These are phyloP conservation scores for Pichia cactophila DNA, from an alignment of 1,139 yeast species.

Conservation along the genomic window DNA sequence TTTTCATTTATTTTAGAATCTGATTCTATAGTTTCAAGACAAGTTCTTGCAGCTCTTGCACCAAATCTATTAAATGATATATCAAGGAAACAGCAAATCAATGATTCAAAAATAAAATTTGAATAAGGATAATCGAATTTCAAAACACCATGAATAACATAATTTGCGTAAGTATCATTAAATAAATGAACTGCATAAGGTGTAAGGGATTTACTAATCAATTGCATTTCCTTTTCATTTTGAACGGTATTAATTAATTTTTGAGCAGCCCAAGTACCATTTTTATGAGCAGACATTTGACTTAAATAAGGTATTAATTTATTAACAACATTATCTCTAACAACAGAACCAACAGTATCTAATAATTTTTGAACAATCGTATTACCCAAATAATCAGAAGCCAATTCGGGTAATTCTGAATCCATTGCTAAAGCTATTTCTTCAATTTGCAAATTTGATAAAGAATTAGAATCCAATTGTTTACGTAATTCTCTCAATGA, in stretches of 20 bases:
- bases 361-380: slow-evolving; percentile 91
- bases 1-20: slow-evolving; percentile 41
- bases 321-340: slow-evolving; percentile 76
- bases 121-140: slow-evolving; percentile 70
- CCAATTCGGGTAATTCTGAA: slow-evolving; percentile 82
- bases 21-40: slow-evolving; percentile 54
- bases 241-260: slow-evolving; percentile 77
- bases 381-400: slow-evolving; percentile 91
- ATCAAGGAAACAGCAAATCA: slow-evolving; percentile 70
- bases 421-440: slow-evolving; percentile 79
- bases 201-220: slow-evolving; percentile 63
- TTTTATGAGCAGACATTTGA: slow-evolving; percentile 90
- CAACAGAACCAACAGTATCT: slow-evolving; percentile 58
- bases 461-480: slow-evolving; percentile 37
- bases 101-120: slow-evolving; percentile 81
- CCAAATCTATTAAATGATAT: slow-evolving; percentile 90
- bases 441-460: slow-evolving; percentile 56
- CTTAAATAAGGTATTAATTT: slow-evolving; percentile 75
- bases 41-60: slow-evolving; percentile 89
- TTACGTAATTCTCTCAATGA: slow-evolving; percentile 55
- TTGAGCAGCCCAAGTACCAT: slow-evolving; percentile 99
- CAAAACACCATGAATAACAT: slow-evolving; percentile 89
- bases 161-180: slow-evolving; percentile 94
- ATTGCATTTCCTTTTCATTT: slow-evolving; percentile 55
- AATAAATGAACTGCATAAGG: slow-evolving; percentile 83